A percentile compares a stretch with the other conserved stretches of the same genome.
Evolutionary conservation across 805 yeast genomes (phyloP).

Genomic region (Candida methanosorbosa): DNA sequence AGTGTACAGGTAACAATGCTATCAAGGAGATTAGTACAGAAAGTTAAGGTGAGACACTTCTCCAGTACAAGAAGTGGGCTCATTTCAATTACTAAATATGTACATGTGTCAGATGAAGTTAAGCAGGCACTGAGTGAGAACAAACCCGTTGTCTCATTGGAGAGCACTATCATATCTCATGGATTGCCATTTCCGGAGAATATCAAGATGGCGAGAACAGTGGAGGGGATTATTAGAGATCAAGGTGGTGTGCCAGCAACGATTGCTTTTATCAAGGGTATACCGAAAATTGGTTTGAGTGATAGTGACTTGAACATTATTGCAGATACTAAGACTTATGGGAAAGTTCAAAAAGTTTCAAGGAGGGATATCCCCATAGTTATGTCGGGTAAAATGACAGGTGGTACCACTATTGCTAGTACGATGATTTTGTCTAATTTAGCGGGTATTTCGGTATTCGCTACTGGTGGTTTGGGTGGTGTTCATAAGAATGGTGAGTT

Average conservation of each 20-base stretch:
- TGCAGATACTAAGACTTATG: conserved; percentile 6
- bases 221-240: conserved; percentile 51
- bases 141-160: conserved; percentile 72
- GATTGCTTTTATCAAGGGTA: conserved; percentile 66
- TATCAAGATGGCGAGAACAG: conserved; percentile 59
- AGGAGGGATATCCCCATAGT: conserved; percentile 72
- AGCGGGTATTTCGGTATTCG: conserved; percentile 79
- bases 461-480: conserved; percentile 93
- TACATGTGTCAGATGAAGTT: conserved; percentile 36
- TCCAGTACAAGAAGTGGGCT: too few species aligned
- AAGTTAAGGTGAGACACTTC: too few species aligned
- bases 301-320: conserved; percentile 7
- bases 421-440: conserved; percentile 73
- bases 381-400: conserved; percentile 53
- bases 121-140: conserved; percentile 48
- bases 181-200: conserved; percentile 82
- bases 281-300: conserved; percentile 59
- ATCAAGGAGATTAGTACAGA: too few species aligned
- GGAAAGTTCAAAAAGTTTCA: conserved; percentile 56
- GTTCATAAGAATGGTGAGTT: conserved; percentile 72
- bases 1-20: too few species aligned
- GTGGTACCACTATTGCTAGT: conserved; percentile 87
- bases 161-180: conserved; percentile 83
- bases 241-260: conserved; percentile 80
- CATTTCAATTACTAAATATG: too few species aligned